phyloP scores from a whole-genome alignment of 2,329 filamentous ascomycete species.

The Arthrobotrys megalospora region DNA sequence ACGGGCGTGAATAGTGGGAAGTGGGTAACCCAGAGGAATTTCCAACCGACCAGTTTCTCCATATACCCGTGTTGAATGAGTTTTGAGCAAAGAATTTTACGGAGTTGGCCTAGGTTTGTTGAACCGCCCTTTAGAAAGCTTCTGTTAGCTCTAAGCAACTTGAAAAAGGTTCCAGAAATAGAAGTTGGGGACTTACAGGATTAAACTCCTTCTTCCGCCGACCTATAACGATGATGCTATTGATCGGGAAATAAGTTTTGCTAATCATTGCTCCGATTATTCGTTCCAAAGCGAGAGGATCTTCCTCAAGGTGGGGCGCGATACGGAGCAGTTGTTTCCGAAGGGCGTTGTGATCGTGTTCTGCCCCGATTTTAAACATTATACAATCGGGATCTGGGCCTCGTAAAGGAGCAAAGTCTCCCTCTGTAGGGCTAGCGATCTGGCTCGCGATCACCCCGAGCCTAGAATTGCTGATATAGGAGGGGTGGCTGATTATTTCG shows the following conservation, averaged over 20 bases:
- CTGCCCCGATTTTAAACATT: conserved; percentile 1
- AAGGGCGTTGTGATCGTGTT: background rate
- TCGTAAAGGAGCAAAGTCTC: conserved; percentile 3
- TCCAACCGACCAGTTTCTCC: conserved; percentile 62
- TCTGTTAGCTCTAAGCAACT: background rate
- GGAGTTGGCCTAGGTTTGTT: conserved; percentile 33
- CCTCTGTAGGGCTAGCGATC: background rate
- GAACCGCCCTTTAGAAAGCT: conserved; percentile 35
- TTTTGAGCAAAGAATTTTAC: conserved; percentile 20
- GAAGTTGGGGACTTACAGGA: conserved; percentile 30
- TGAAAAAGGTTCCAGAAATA: background rate
- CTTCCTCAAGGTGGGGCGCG: conserved; percentile 20
- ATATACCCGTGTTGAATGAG: conserved; percentile 19
- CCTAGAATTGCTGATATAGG: conserved; percentile 1
- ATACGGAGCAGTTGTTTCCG: conserved; percentile 5
- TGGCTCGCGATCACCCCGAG: background rate
- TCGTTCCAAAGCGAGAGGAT: background rate
- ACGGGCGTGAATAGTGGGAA: conserved; percentile 92
- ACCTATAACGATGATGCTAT: conserved; percentile 22
- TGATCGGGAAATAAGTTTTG: background rate
- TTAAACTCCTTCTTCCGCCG: conserved; percentile 45
- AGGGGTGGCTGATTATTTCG: conserved; percentile 11
- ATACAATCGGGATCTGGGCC: conserved; percentile 13
- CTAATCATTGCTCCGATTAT: conserved; percentile 2
- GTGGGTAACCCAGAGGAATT: conserved; percentile 87